Evolutionary conservation across 2,329 filamentous ascomycete species (phyloP).

Genomic region (Achaetomium macrosporum): DNA sequence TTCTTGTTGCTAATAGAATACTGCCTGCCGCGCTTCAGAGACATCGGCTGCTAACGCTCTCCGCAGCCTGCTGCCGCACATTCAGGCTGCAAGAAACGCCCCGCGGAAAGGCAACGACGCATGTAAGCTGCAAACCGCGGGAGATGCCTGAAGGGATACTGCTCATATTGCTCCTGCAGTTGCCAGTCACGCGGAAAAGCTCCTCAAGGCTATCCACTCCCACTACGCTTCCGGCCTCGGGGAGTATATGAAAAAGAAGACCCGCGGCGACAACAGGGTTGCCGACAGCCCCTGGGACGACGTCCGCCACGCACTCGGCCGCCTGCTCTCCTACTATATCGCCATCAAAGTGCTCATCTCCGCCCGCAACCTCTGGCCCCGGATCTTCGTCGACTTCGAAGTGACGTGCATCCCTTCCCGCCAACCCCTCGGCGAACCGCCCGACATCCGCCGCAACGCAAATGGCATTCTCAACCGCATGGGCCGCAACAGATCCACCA

Average conservation of each 20-base stretch:
- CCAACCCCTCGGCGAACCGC: background rate
- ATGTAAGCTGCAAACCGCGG: slow-evolving; percentile 1
- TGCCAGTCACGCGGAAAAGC: background rate
- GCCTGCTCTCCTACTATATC: slow-evolving; percentile 27
- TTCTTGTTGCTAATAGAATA: background rate
- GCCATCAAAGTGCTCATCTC: slow-evolving; percentile 23
- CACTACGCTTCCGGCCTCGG: slow-evolving; percentile 7
- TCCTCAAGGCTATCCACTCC: slow-evolving; percentile 10
- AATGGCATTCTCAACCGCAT: slow-evolving; percentile 19
- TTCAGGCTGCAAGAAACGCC: background rate
- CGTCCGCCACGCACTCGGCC: slow-evolving; percentile 25
- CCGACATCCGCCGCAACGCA: slow-evolving; percentile 12
- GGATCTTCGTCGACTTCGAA: slow-evolving; percentile 29
- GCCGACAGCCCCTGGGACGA: slow-evolving; percentile 23
- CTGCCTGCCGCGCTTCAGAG: background rate
- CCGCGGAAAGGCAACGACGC: background rate
- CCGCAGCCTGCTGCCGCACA: background rate
- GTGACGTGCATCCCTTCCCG: slow-evolving; percentile 28
- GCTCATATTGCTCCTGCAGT: slow-evolving; percentile 1
- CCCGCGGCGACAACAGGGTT: background rate
- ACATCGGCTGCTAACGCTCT: background rate
- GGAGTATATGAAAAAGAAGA: slow-evolving; percentile 18
- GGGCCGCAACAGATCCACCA: background rate
- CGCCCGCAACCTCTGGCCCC: slow-evolving; percentile 25
- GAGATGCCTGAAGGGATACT: background rate